Percentiles rank a stretch among this genome's conserved stretches.
Conservation (phyloP, 139 green algal species). For the Spirogloea muscicola region DNA sequence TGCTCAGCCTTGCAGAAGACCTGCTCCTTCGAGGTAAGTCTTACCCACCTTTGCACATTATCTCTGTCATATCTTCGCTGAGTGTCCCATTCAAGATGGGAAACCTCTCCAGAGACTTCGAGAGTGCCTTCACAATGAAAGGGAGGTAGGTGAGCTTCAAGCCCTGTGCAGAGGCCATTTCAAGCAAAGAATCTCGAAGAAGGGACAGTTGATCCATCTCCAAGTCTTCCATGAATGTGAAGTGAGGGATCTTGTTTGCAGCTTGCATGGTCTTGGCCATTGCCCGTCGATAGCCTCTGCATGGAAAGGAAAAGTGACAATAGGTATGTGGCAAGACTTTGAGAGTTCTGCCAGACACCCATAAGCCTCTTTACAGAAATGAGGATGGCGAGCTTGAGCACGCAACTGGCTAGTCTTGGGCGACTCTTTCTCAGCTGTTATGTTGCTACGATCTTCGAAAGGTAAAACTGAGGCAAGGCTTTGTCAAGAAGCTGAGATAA, state of each 20-base stretch:
- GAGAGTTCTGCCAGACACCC: too few relatives aligned
- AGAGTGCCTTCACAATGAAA: slow-evolving; percentile 84
- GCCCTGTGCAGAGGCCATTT: neutral
- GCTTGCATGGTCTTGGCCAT: slow-evolving; percentile 78
- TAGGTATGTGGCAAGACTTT: too few relatives aligned
- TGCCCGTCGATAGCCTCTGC: slow-evolving; percentile 60
- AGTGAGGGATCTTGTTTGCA: slow-evolving; percentile 67
- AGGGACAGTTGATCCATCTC: slow-evolving; percentile 60
- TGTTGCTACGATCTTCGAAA: too few relatives aligned
- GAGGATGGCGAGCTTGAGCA: too few relatives aligned
- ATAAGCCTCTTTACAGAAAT: too few relatives aligned
- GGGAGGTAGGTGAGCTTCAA: slow-evolving; percentile 75
- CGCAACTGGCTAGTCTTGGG: too few relatives aligned
- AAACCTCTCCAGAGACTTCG: slow-evolving; percentile 59
- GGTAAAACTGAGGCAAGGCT: too few relatives aligned
- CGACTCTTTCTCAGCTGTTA: too few relatives aligned
- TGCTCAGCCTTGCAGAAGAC: too few relatives aligned
- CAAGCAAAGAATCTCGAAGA: slow-evolving; percentile 53
- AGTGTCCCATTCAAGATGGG: slow-evolving; percentile 74
- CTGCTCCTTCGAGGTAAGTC: too few relatives aligned
- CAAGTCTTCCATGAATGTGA: slow-evolving; percentile 80
- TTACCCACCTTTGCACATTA: slow-evolving; percentile 51
- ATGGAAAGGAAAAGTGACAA: neutral
- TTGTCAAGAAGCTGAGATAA: too few relatives aligned
- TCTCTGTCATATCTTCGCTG: slow-evolving; percentile 57